Evolutionary conservation across 768 basidiomycete genomes (phyloP).

Genomic region (Naganishia randhawae): DNA sequence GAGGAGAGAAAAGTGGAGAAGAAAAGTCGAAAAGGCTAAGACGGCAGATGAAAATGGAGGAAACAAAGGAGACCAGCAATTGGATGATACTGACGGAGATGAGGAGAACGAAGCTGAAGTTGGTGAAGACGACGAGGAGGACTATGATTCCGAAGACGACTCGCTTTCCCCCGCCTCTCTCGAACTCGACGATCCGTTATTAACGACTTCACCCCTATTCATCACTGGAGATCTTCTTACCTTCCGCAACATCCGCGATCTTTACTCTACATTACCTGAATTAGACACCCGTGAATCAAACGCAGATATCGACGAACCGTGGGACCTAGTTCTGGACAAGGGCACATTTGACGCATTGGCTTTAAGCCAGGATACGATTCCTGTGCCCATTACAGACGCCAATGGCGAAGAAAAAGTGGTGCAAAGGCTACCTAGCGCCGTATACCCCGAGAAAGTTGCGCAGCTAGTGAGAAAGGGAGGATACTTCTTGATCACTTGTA

Average conservation of each 20-base stretch:
- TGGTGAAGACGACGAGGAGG: constrained; percentile 31
- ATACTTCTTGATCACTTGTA: constrained; percentile 53
- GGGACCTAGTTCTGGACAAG: constrained; percentile 53
- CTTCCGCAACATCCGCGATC: constrained; percentile 17
- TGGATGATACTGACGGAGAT: constrained; percentile 18
- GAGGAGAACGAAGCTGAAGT: constrained; percentile 37
- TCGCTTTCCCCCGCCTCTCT: constrained; percentile 2
- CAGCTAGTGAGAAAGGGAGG: constrained; percentile 48
- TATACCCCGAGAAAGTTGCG: constrained; percentile 50
- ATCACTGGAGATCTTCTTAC: constrained; percentile 17
- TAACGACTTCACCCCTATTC: constrained; percentile 13
- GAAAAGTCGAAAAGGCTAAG: constrained; percentile 17
- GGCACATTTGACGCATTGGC: constrained; percentile 54
- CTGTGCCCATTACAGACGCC: constrained; percentile 26
- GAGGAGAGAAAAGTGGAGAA: constrained; percentile 23
- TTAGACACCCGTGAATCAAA: neutral
- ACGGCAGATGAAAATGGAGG: constrained; percentile 29
- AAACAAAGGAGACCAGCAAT: constrained; percentile 31
- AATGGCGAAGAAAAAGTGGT: constrained; percentile 23
- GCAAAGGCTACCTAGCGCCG: constrained; percentile 40
- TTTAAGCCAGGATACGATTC: constrained; percentile 39
- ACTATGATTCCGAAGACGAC: constrained; percentile 33
- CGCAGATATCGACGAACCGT: constrained; percentile 35
- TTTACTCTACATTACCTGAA: constrained; percentile 10
- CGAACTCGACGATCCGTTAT: constrained; percentile 12